Percentiles rank a stretch among this genome's conserved stretches.
Evolutionary conservation across 2,329 filamentous ascomycete genomes (phyloP).

Genomic region (Dendryphion nanum): DNA sequence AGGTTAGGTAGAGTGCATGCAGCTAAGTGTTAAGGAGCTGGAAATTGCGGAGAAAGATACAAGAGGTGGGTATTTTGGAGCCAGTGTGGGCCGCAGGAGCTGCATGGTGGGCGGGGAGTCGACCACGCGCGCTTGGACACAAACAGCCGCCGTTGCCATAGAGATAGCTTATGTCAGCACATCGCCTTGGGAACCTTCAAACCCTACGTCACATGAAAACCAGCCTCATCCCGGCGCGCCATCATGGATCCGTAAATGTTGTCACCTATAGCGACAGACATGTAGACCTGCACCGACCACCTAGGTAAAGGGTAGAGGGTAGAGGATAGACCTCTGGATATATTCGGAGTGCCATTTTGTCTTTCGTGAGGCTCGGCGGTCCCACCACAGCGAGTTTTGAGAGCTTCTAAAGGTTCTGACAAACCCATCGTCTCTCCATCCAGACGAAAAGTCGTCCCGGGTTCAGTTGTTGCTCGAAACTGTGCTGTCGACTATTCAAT

Average conservation of each 20-base stretch:
- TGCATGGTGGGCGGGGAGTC: not conserved
- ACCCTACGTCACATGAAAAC: not conserved
- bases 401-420: too few species aligned
- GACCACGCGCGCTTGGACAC: not conserved
- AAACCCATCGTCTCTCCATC: too few species aligned
- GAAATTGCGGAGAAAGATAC: conserved; percentile 24
- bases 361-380: too few species aligned
- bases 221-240: not conserved
- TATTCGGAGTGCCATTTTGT: too few species aligned
- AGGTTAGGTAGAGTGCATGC: conserved; percentile 17
- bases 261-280: too few species aligned
- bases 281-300: too few species aligned
- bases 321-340: too few species aligned
- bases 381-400: too few species aligned
- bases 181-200: not conserved
- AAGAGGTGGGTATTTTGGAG: conserved; percentile 16
- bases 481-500: too few species aligned
- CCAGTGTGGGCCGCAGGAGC: conserved; percentile 23
- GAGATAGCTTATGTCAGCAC: not conserved
- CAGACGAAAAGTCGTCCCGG: too few species aligned
- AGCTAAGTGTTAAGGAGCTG: conserved; percentile 27
- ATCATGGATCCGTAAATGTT: not conserved
- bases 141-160: conserved; percentile 18
- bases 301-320: too few species aligned
- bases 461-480: too few species aligned